Evolutionary conservation across 768 basidiomycete species (phyloP).

Genomic region (Mycena galericulata): DNA sequence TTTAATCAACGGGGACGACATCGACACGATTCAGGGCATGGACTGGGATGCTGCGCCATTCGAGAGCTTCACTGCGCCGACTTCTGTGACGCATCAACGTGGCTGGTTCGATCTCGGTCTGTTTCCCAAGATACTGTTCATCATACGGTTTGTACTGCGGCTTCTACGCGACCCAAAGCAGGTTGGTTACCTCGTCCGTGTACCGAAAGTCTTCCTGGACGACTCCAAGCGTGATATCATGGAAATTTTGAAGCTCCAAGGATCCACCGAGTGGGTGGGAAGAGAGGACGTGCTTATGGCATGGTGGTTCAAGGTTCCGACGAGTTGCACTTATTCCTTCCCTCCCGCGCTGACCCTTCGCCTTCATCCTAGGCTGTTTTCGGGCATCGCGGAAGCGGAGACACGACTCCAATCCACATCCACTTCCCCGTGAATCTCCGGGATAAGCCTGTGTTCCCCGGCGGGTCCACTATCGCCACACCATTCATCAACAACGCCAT

Average conservation of each 20-base stretch:
- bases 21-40: slow-evolving; percentile 21
- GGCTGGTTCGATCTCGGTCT: background rate
- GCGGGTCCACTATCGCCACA: background rate
- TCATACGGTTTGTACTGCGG: background rate
- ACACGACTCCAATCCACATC: background rate
- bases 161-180: background rate
- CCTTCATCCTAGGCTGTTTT: background rate
- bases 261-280: slow-evolving; percentile 18
- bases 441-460: slow-evolving; percentile 3
- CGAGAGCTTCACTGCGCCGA: background rate
- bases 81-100: background rate
- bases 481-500: slow-evolving; percentile 29
- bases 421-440: slow-evolving; percentile 14
- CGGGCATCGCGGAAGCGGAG: background rate
- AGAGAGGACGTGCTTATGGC: slow-evolving; percentile 22
- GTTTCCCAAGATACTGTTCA: background rate
- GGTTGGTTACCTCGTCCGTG: background rate
- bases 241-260: slow-evolving; percentile 5
- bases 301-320: slow-evolving; percentile 23
- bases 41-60: slow-evolving; percentile 3
- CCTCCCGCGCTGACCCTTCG: no score
- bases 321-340: background rate
- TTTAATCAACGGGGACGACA: slow-evolving; percentile 19
- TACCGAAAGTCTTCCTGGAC: slow-evolving; percentile 20
- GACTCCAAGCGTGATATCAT: slow-evolving; percentile 8